A percentile compares a stretch with the other conserved stretches of the same genome.
Conservation (phyloP, 2,329 filamentous ascomycete genomes). For the Bipolaris oryzae region DNA sequence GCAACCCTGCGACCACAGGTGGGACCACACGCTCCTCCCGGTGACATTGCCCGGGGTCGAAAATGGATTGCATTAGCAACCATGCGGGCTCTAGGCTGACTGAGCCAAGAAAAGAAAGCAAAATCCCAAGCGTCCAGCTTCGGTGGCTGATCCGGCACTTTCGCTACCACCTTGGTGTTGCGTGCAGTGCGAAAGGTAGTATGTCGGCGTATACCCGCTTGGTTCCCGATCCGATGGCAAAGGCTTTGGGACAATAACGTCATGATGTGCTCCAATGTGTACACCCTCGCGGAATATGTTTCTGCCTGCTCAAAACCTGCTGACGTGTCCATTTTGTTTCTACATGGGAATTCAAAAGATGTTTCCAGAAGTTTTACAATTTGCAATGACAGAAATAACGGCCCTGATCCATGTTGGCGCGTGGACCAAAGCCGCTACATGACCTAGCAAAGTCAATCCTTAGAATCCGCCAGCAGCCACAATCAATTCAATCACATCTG, state of each 20-base stretch:
- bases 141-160: slow-evolving; percentile 13
- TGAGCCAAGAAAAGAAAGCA: slow-evolving; percentile 10
- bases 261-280: not conserved
- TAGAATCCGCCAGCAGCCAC: not conserved
- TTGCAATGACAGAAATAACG: not conserved
- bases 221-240: slow-evolving; percentile 5
- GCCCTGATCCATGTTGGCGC: no score
- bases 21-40: slow-evolving; percentile 12
- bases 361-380: not conserved
- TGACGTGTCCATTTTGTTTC: not conserved
- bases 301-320: not conserved
- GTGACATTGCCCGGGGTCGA: slow-evolving; percentile 14
- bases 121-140: slow-evolving; percentile 4
- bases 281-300: not conserved
- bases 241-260: not conserved
- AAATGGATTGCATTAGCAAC: slow-evolving; percentile 17
- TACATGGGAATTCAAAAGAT: not conserved
- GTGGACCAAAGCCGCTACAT: not conserved
- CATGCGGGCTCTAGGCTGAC: slow-evolving; percentile 9
- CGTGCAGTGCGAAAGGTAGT: not conserved
- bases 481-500: not conserved
- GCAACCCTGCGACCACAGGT: slow-evolving; percentile 14
- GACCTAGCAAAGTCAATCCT: not conserved
- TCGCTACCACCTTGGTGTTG: slow-evolving; percentile 8
- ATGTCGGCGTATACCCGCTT: not conserved